These are phyloP conservation scores for Coniosporium tulheliwenetii DNA, from an alignment of 2,329 filamentous ascomycete species.

Conservation along the genomic window DNA sequence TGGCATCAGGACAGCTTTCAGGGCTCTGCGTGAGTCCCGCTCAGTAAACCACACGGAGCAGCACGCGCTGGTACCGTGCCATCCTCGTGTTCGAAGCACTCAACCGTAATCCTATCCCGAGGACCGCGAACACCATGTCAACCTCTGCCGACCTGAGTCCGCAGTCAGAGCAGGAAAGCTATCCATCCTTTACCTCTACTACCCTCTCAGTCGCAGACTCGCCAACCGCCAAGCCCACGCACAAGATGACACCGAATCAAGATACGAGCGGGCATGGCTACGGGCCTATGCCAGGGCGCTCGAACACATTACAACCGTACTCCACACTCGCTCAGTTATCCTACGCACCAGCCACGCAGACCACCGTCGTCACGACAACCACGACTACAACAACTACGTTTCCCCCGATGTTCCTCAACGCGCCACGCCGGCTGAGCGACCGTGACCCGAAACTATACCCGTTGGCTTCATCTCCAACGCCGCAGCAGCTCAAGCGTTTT, in stretches of 20 bases:
- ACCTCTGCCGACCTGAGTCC: too few relatives aligned
- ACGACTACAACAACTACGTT: conserved; percentile 74
- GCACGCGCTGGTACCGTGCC: too few relatives aligned
- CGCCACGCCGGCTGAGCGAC: conserved; percentile 52
- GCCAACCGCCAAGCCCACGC: too few relatives aligned
- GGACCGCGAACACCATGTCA: too few relatives aligned
- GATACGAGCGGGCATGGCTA: not conserved
- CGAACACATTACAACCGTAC: conserved; percentile 3
- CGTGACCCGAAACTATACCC: conserved; percentile 86
- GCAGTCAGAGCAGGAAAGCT: not conserved
- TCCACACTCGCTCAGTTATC: conserved; percentile 41
- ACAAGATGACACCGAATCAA: too few relatives aligned
- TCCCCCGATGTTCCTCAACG: conserved; percentile 66
- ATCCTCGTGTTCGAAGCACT: too few relatives aligned
- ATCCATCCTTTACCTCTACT: conserved; percentile 1
- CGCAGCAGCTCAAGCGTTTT: conserved; percentile 61
- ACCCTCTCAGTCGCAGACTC: not conserved
- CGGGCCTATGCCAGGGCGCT: too few relatives aligned
- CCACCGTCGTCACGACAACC: conserved; percentile 68
- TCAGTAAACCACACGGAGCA: too few relatives aligned
- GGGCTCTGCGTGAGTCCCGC: too few relatives aligned
- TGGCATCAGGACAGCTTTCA: too few relatives aligned
- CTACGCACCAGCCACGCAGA: conserved; percentile 47
- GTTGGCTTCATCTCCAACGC: conserved; percentile 68
- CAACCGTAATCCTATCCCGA: too few relatives aligned